Conservation (phyloP, 305 asterid species). For the Plantago coronopus region DNA sequence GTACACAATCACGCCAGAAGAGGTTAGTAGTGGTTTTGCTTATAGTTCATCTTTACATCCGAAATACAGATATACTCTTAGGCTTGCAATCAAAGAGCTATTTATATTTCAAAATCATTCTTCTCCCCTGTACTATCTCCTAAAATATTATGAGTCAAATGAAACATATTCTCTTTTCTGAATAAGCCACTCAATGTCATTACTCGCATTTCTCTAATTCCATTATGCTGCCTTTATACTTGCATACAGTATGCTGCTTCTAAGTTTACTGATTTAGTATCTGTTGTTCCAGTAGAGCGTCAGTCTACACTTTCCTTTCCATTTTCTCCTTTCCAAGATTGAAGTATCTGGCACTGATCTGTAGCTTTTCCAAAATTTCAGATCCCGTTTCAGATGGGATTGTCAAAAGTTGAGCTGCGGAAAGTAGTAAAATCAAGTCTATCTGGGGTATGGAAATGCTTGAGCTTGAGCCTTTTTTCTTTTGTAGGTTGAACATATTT, state of each 20-base stretch:
- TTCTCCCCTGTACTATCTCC: no score
- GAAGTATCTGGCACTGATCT: slow-evolving; percentile 22
- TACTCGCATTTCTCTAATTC: no score
- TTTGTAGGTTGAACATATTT: slow-evolving; percentile 11
- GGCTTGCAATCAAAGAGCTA: neutral
- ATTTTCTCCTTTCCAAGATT: slow-evolving; percentile 11
- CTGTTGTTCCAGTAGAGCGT: no score
- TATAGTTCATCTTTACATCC: neutral
- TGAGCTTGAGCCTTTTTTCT: slow-evolving; percentile 14
- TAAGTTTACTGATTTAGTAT: no score
- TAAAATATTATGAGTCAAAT: no score
- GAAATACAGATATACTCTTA: slow-evolving; percentile 2
- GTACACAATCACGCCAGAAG: slow-evolving; percentile 92
- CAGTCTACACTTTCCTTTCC: neutral
- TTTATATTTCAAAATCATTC: neutral
- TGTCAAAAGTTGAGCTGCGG: slow-evolving; percentile 89
- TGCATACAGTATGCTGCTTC: no score
- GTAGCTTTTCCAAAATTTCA: slow-evolving; percentile 37
- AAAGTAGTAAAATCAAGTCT: slow-evolving; percentile 91
- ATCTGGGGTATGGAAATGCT: slow-evolving; percentile 69
- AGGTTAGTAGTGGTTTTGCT: slow-evolving; percentile 46
- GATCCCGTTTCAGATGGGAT: slow-evolving; percentile 96
- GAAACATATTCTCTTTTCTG: no score
- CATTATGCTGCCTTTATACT: no score
- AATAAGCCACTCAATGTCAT: no score